Evolutionary conservation across 2,329 filamentous ascomycete species (phyloP).

Genomic region (Fusarium pseudonygamai): DNA sequence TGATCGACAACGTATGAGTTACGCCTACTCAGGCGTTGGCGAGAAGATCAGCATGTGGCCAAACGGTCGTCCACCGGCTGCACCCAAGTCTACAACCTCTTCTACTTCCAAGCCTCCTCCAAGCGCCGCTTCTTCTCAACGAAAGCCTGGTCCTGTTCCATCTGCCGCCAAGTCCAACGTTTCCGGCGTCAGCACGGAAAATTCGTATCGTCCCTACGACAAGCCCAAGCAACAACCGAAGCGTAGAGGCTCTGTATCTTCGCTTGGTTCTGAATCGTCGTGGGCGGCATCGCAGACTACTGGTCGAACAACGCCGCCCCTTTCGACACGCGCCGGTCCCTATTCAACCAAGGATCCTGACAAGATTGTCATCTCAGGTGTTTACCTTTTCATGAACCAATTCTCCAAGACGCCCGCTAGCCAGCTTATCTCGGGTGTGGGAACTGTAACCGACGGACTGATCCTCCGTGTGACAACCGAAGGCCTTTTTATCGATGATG

Average conservation of each 20-base stretch:
- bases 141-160: conserved; percentile 55
- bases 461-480: conserved; percentile 93
- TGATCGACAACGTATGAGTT: conserved; percentile 59
- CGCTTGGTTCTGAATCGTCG: conserved; percentile 80
- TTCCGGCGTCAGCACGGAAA: conserved; percentile 69
- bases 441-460: conserved; percentile 88
- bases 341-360: conserved; percentile 91
- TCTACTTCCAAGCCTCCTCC: conserved; percentile 38
- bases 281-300: conserved; percentile 89
- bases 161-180: conserved; percentile 65
- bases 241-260: conserved; percentile 73
- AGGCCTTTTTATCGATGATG: conserved; percentile 96
- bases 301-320: conserved; percentile 82
- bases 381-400: conserved; percentile 91
- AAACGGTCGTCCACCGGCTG: conserved; percentile 62
- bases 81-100: conserved; percentile 39
- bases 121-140: conserved; percentile 38
- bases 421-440: conserved; percentile 85
- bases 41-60: conserved; percentile 78
- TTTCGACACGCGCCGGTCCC: conserved; percentile 76
- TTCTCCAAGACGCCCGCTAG: conserved; percentile 91
- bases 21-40: conserved; percentile 71
- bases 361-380: conserved; percentile 94
- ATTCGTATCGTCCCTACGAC: conserved; percentile 83
- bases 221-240: conserved; percentile 66